Base-by-base conservation (phyloP, 2,329 filamentous ascomycete genomes). In the Cladorrhinum sp. region DNA sequence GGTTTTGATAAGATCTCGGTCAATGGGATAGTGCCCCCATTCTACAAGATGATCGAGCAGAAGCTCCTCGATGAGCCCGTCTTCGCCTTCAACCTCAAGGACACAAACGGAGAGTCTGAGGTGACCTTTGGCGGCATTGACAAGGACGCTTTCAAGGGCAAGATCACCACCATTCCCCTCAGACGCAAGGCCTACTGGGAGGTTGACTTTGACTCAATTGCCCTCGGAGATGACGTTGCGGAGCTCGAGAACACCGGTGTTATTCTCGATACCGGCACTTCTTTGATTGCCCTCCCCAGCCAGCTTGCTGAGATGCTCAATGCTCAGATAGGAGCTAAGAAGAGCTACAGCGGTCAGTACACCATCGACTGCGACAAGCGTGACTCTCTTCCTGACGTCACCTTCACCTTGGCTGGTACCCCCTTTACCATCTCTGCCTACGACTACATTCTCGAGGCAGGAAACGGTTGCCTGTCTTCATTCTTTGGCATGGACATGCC, bases 121-220 rank as follows among this genome's bases (percentile, higher is more conserved):
- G 93, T 88, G 62, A 87, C 88, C 67, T 99, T 99, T 68, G 67
- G 69, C 64, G 63, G 68, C 61, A 61, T 73, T 45, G 65, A 70
- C 62, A 67, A 67, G 62, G 38, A 78, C 72, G 86, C 89, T 77
- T 76, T 71, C 67, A 85, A 80, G 41, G 95, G 95, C 72, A 88
- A 98, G 77, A 85, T 99, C 71, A 91, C 88, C 74, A 96, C 92
- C 77, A 92, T 99, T 68, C 95, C 95, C 58, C 86, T 99, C 69
- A 91, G 95, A 77, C 91, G 95, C 75, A 98, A 98, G 89, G 95
- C 95, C 54, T 99, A 99, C 85, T 99, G 95, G 95, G 95, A 99
- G 84, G 93, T 99, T 59, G 93, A 98, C 72, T 87, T 99, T 64
- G 89, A 98, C 72, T 84, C 92, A 66, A 95, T 99, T 78, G 87